These are phyloP conservation scores for Erysiphe neolycopersici DNA, from an alignment of 2,329 filamentous ascomycete genomes.

Conservation along the genomic window DNA sequence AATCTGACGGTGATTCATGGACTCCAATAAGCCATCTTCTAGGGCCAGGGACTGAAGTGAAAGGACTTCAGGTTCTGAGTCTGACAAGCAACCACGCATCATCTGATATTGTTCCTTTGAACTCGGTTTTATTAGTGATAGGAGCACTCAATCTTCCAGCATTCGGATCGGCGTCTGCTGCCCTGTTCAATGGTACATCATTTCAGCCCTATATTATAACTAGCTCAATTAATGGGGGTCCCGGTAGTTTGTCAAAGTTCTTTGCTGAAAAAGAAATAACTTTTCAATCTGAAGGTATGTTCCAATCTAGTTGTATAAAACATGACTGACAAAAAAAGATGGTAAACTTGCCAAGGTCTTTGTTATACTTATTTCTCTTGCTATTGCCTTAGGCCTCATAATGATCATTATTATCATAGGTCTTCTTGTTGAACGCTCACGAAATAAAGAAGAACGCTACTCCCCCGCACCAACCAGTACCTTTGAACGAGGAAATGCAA, in stretches of 20 bases:
- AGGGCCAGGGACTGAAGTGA: conserved; percentile 37
- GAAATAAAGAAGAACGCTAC: conserved; percentile 58
- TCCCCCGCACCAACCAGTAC: conserved; percentile 44
- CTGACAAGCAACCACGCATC: conserved; percentile 39
- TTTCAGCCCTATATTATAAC: conserved; percentile 63
- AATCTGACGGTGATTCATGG: conserved; percentile 53
- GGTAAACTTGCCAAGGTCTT: conserved; percentile 43
- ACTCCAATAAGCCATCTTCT: conserved; percentile 35
- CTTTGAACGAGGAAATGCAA: conserved; percentile 30
- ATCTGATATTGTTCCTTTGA: conserved; percentile 33
- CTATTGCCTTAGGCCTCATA: conserved; percentile 49
- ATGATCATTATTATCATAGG: conserved; percentile 53
- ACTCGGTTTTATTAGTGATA: conserved; percentile 57
- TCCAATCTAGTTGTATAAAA: not conserved
- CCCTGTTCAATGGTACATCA: conserved; percentile 59
- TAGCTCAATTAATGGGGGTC: conserved; percentile 32
- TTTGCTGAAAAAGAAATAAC: conserved; percentile 64
- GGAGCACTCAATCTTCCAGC: conserved; percentile 49
- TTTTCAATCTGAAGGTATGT: conserved; percentile 38
- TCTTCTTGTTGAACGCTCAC: conserved; percentile 46
- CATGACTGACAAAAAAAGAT: conserved; percentile 14
- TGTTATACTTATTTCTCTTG: conserved; percentile 56
- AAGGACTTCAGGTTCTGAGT: conserved; percentile 57
- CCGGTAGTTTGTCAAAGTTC: conserved; percentile 52
- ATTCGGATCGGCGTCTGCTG: conserved; percentile 64